Evolutionary conservation across 1,284 basidiomycete genomes (phyloP), one percentile per base, ranked within the genome.

Genomic region (Lentinula novae-zelandiae): DNA sequence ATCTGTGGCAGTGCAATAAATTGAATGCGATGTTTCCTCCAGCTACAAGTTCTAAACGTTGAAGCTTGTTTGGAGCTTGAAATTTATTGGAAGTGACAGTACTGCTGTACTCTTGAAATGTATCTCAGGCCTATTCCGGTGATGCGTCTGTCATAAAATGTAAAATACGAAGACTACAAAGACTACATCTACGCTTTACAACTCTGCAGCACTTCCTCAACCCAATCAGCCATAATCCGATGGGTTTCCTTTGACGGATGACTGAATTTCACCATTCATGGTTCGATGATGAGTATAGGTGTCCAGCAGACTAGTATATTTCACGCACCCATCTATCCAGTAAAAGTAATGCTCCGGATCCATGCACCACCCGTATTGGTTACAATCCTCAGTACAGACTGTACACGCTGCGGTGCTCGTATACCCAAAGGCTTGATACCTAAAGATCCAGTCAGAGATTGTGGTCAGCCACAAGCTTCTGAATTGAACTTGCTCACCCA

Each of bases 221-320:
- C 76, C 49, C 75, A 79, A 58, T 79, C 76, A 12, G 75, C 78
- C 78, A 79, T 79, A 60, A 79, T 72, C 54, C 71, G 70, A 61
- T 75, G 73, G 0, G 73, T 76, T 63, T 70, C 75, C 36, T 71
- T 74, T 17, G 75, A 75, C 2, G 78, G 78, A 61, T 79, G 77
- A 17, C 78, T 79, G 17, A 36, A 8, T 1, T 22, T 52, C 31
- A 12, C 34, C 22, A 54, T 34, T 2, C 39, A 64, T 51, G 33
- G 34, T 27, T 22, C 22, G 0, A 5, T 5, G 10, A 66, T 27
- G 2, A 27, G 27, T 27, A 27, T 27, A 27, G 27, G 27, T 27
- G 2, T 27, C 27, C 27, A 27, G 27, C 27, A 27, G 3, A 27
- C 27, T 4, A 3, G 27, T 27, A 27, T 27, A 27, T 46, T 7